Base-by-base conservation (phyloP, 208 protist species). In the Crithidia thermophila region DNA sequence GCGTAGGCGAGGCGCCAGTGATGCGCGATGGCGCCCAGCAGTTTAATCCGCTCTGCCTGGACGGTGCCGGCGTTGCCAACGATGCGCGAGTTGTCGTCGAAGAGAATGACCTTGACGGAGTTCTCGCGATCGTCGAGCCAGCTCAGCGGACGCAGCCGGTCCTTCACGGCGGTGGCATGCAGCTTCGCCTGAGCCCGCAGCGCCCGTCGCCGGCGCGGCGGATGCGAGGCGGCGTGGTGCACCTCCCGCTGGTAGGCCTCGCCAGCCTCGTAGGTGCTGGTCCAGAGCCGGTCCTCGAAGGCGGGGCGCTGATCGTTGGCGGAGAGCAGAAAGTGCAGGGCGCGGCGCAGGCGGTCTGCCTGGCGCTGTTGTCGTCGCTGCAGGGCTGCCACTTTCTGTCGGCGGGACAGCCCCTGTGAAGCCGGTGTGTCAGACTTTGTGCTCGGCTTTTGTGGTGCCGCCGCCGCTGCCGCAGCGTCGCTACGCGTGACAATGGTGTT, bases 1-100 rank as follows among this genome's bases (percentile, higher is more conserved):
- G 68, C 49, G 59, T 68, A 75, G 60, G 68, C 68, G 43, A 56
- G 45, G 23, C 68, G 59, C 68, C 68, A 75, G 53, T 68, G 64
- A 11, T 49, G 10, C 10, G 59, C 36, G 31, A 75, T 62, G 43
- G 60, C 42, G 10, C 21, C 52, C n/a, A 75, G 68, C 14, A 75
- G 59, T 53, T 67, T 75, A 4, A 51, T 45, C 49, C 53, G 60
- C 45, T 67, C 68, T 34, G 37, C 60, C n/a, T 68, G 59, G n/a
- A 75, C 68, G n/a, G 53, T 40, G 8, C n/a, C 52, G 52, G 33
- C 53, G 23, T 68, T 60, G 9, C 68, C 68, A 30, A 68, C 37
- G 27, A 60, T 56, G 61, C 68, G 68, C 23, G 59, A 67, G 53
- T 68, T 47, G 59, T 75, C 68, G 59, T 63, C 60, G 21, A 75